Evolutionary conservation across 148 eudicot genomes (phyloP).

Genomic region (Cornus suecica): DNA sequence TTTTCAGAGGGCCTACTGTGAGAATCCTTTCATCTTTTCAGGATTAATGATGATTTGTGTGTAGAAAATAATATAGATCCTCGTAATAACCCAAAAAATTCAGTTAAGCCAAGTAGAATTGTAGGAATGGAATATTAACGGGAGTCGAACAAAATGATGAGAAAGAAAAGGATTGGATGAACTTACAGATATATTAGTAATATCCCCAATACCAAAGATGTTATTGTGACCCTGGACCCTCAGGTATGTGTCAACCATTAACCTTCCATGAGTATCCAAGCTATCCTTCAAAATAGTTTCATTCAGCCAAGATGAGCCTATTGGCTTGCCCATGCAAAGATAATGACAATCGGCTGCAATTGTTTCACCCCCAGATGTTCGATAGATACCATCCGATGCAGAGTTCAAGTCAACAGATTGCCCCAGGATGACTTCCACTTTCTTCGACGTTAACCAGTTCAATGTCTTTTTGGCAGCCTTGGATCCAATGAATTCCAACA

Average conservation of each 20-base stretch:
- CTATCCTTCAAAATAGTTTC: slow-evolving; percentile 36
- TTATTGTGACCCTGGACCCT: slow-evolving; percentile 43
- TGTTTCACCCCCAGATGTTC: slow-evolving; percentile 45
- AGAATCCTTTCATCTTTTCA: background rate
- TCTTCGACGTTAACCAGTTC: slow-evolving; percentile 47
- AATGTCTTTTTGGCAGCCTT: slow-evolving; percentile 40
- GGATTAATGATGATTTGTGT: too few species aligned
- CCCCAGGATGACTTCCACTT: slow-evolving; percentile 43
- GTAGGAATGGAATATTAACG: background rate
- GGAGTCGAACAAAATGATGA: background rate
- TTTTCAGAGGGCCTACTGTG: background rate
- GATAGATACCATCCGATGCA: slow-evolving; percentile 34
- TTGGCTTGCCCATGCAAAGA: slow-evolving; percentile 39
- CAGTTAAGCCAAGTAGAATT: too few species aligned
- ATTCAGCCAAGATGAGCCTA: slow-evolving; percentile 50
- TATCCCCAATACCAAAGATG: slow-evolving; percentile 59
- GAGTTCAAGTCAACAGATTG: slow-evolving; percentile 33
- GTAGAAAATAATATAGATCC: too few species aligned
- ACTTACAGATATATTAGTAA: slow-evolving; percentile 47
- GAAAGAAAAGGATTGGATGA: background rate
- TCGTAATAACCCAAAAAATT: too few species aligned
- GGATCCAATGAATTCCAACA: slow-evolving; percentile 48
- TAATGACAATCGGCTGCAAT: slow-evolving; percentile 45
- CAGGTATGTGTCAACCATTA: slow-evolving; percentile 42
- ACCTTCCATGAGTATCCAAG: slow-evolving; percentile 39